phyloP scores from a whole-genome alignment of 495 filamentous ascomycete genomes.

The Diplogelasinospora grovesii region DNA sequence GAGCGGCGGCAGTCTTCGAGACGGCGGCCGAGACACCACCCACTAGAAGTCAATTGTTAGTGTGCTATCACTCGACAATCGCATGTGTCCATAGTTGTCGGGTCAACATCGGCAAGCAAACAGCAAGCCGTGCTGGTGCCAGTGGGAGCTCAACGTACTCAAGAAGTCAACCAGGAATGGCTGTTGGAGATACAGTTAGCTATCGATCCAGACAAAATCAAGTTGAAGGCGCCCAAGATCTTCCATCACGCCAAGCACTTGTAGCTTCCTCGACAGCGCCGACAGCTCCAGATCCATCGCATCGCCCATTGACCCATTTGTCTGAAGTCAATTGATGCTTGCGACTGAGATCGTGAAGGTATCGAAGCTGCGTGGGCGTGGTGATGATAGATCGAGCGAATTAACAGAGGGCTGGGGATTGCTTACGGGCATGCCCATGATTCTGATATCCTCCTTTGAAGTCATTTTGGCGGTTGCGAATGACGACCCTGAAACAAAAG shows the following conservation, averaged over 20 bases:
- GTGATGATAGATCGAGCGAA: constrained; percentile 26
- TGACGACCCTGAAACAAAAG: constrained; percentile 40
- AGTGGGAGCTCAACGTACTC: constrained; percentile 62
- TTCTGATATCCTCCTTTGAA: constrained; percentile 31
- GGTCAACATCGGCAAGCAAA: not conserved
- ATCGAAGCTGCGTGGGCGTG: constrained; percentile 7
- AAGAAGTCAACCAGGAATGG: constrained; percentile 89
- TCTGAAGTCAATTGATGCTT: constrained; percentile 22
- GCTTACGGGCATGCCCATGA: constrained; percentile 88
- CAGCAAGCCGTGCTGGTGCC: constrained; percentile 2
- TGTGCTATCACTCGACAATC: constrained; percentile 3
- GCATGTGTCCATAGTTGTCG: not conserved
- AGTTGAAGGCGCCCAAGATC: not conserved
- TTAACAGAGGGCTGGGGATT: constrained; percentile 12
- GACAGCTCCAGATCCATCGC: constrained; percentile 11
- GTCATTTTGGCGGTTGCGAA: constrained; percentile 58
- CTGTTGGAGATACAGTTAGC: constrained; percentile 20
- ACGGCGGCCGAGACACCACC: constrained; percentile 99
- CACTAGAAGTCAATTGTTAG: constrained; percentile 56
- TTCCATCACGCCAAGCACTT: constrained; percentile 2
- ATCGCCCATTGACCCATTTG: constrained; percentile 4
- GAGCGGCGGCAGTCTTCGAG: constrained; percentile 99
- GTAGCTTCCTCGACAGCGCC: constrained; percentile 1
- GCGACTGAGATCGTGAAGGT: constrained; percentile 15
- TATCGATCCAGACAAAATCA: not conserved